Conservation (phyloP, 495 filamentous ascomycete species). For the Barbatosphaeria neglecta region DNA sequence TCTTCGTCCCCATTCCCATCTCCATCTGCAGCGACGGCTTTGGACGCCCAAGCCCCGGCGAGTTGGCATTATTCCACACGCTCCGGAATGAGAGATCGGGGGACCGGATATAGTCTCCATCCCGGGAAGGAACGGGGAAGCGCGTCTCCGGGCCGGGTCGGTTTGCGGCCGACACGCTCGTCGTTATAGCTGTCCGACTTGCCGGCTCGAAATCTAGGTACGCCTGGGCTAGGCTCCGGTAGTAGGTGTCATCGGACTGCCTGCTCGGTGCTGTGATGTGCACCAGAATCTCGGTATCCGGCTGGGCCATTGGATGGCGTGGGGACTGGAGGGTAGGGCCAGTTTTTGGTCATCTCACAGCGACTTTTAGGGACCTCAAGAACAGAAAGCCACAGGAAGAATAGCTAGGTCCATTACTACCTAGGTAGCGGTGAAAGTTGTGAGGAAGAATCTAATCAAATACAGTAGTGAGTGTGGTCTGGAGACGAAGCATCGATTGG, state of each 20-base stretch:
- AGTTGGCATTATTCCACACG: constrained; percentile 30
- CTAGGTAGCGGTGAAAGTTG: no score
- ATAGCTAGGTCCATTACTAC: no score
- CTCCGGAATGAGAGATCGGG: constrained; percentile 32
- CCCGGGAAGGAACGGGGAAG: neutral
- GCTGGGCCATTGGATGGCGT: constrained; percentile 5
- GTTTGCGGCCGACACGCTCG: neutral
- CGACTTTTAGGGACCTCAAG: no score
- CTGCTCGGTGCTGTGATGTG: constrained; percentile 56
- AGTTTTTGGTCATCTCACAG: no score
- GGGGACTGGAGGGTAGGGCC: no score
- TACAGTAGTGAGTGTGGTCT: no score
- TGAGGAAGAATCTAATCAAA: no score
- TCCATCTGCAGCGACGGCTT: constrained; percentile 2
- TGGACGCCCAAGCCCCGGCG: constrained; percentile 17
- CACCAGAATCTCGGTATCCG: constrained; percentile 50
- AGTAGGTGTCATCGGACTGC: constrained; percentile 47
- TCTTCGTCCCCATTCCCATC: no score
- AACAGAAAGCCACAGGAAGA: no score
- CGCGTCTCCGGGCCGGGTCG: neutral
- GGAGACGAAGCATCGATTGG: no score
- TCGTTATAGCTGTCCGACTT: constrained; percentile 1
- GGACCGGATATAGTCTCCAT: constrained; percentile 9
- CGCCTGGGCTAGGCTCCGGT: constrained; percentile 48
- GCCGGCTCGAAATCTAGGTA: constrained; percentile 46